Evolutionary conservation across 805 yeast genomes (phyloP).

Genomic region (Lachancea sp.): DNA sequence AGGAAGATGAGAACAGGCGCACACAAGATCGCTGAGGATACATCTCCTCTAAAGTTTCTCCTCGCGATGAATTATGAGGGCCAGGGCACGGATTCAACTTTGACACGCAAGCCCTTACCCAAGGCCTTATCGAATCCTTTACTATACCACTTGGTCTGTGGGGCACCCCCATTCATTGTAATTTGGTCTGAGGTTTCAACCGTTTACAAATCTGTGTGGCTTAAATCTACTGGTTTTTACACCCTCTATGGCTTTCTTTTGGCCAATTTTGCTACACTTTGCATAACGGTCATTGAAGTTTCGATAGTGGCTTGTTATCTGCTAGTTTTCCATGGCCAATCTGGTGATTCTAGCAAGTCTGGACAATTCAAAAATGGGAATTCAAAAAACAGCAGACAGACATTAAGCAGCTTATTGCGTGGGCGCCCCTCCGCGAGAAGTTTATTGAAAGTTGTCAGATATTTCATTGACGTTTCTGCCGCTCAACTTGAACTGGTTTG

Average conservation of each 20-base stretch:
- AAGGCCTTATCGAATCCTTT: slow-evolving; percentile 10
- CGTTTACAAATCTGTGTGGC: slow-evolving; percentile 71
- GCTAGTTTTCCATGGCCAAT: slow-evolving; percentile 42
- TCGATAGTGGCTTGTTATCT: slow-evolving; percentile 64
- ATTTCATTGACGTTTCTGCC: not conserved
- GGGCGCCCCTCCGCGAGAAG: not conserved
- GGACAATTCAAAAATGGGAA: not conserved
- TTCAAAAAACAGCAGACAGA: not conserved
- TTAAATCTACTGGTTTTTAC: slow-evolving; percentile 70
- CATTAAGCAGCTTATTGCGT: not conserved
- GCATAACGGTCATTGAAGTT: slow-evolving; percentile 62
- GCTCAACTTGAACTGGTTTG: slow-evolving; percentile 2
- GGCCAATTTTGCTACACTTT: slow-evolving; percentile 50
- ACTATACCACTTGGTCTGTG: slow-evolving; percentile 40
- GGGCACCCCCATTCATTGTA: slow-evolving; percentile 70
- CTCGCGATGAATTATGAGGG: not conserved
- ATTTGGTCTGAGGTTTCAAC: slow-evolving; percentile 73
- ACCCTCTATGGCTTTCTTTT: slow-evolving; percentile 75
- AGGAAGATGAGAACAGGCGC: not conserved
- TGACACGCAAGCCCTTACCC: not conserved
- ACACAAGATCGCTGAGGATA: not conserved
- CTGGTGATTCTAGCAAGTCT: not conserved
- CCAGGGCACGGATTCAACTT: not conserved
- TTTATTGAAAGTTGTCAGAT: not conserved
- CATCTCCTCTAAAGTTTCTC: slow-evolving; percentile 1